Evolutionary conservation across 495 filamentous ascomycete genomes (phyloP).

Genomic region (Patellaria atrata): DNA sequence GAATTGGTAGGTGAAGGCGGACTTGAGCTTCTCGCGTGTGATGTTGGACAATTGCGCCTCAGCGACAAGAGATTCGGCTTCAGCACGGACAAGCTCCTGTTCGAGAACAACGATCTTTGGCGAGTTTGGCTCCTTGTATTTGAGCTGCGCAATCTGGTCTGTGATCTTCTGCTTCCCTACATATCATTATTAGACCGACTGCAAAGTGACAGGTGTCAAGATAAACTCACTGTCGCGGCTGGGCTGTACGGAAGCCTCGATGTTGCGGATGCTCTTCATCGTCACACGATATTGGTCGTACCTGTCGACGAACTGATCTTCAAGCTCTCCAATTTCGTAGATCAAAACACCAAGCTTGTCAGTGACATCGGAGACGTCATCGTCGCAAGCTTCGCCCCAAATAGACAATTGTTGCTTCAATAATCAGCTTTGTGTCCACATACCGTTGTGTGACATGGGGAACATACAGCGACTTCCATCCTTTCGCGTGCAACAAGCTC

Average conservation of each 20-base stretch:
- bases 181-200: no score
- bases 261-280: conserved; percentile 98
- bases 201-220: background rate
- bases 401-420: conserved; percentile 92
- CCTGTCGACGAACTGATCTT: conserved; percentile 94
- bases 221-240: conserved; percentile 74
- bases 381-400: conserved; percentile 93
- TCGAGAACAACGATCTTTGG: conserved; percentile 95
- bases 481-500: conserved; percentile 87
- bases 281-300: conserved; percentile 99
- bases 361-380: conserved; percentile 96
- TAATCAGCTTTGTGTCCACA: conserved; percentile 18
- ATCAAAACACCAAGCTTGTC: conserved; percentile 96
- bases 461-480: conserved; percentile 88
- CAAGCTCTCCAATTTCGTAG: conserved; percentile 96
- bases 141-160: conserved; percentile 95
- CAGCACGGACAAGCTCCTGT: conserved; percentile 94
- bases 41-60: conserved; percentile 98
- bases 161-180: conserved; percentile 97
- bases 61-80: conserved; percentile 94
- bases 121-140: conserved; percentile 98
- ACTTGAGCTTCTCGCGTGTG: conserved; percentile 97
- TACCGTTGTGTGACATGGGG: conserved; percentile 4
- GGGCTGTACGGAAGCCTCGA: conserved; percentile 94
- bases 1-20: conserved; percentile 96